These are phyloP conservation scores for Colletotrichum ledebouriae DNA, from an alignment of 2,329 filamentous ascomycete genomes.

Conservation along the genomic window DNA sequence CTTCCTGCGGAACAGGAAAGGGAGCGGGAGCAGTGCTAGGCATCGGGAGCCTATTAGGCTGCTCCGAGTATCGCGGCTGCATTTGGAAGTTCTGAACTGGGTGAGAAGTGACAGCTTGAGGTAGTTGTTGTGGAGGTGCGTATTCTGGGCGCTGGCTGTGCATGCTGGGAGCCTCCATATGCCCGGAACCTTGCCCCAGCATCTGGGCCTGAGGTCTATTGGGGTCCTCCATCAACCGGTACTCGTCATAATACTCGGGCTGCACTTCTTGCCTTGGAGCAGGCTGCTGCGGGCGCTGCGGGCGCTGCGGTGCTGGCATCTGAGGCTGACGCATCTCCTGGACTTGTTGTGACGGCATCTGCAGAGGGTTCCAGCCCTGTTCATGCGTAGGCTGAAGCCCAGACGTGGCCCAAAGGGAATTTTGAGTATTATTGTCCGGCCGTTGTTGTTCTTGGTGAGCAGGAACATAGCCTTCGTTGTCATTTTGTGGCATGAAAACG, in stretches of 20 bases:
- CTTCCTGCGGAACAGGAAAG: constrained; percentile 29
- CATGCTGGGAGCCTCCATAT: constrained; percentile 24
- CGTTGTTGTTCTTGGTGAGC: constrained; percentile 33
- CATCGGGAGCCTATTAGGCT: constrained; percentile 22
- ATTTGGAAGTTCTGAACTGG: constrained; percentile 29
- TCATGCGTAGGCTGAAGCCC: constrained; percentile 19
- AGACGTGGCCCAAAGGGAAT: constrained; percentile 28
- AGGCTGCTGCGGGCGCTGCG: constrained; percentile 27
- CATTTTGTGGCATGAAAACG: constrained; percentile 33
- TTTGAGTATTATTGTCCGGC: constrained; percentile 18
- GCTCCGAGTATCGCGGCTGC: constrained; percentile 30
- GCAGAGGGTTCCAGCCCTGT: constrained; percentile 32
- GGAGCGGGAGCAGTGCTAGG: neutral
- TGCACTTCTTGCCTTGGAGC: constrained; percentile 25
- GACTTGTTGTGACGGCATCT: constrained; percentile 31
- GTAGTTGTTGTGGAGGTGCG: constrained; percentile 21
- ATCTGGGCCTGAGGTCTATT: constrained; percentile 19
- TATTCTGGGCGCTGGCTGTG: constrained; percentile 20
- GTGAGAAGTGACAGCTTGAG: constrained; percentile 11
- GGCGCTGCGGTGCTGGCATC: constrained; percentile 27
- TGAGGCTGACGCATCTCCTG: constrained; percentile 34
- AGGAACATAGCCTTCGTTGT: constrained; percentile 12
- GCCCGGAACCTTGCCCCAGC: constrained; percentile 3
- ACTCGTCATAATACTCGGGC: constrained; percentile 33
- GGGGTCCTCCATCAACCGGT: constrained; percentile 29